A percentile compares a stretch with the other conserved stretches of the same genome.
These are phyloP conservation scores for Candida broadrunensis DNA, from an alignment of 805 yeast species.

Conservation along the genomic window DNA sequence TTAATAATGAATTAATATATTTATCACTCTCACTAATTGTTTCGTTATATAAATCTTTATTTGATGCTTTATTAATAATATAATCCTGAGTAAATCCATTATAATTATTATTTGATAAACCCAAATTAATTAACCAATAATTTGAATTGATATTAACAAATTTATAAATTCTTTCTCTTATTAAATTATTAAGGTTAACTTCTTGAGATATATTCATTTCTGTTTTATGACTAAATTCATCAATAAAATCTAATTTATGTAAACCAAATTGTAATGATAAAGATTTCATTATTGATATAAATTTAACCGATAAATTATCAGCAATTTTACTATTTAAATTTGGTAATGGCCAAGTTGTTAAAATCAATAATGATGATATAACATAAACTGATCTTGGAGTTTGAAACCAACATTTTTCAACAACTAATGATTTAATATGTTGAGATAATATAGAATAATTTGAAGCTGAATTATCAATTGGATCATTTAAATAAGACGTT, in stretches of 20 bases:
- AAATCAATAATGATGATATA: slow-evolving; percentile 34
- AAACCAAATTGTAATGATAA: slow-evolving; percentile 41
- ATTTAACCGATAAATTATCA: slow-evolving; percentile 34
- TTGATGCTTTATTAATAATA: slow-evolving; percentile 31
- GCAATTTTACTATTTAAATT: slow-evolving; percentile 17
- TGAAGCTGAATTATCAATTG: slow-evolving; percentile 1
- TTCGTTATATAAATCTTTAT: slow-evolving; percentile 14
- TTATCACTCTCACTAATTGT: slow-evolving; percentile 10
- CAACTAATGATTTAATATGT: slow-evolving; percentile 37
- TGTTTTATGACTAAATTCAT: slow-evolving; percentile 39
- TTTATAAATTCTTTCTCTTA: slow-evolving; percentile 41
- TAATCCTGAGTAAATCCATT: slow-evolving; percentile 35
- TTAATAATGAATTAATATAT: slow-evolving; percentile 23
- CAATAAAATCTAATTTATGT: slow-evolving; percentile 38
- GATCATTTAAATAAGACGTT: slow-evolving; percentile 28
- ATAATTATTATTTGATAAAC: slow-evolving; percentile 29
- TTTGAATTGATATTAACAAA: slow-evolving; percentile 40
- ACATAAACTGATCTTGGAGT: slow-evolving; percentile 44
- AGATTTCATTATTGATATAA: slow-evolving; percentile 35
- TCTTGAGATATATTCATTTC: slow-evolving; percentile 20
- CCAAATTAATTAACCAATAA: slow-evolving; percentile 41
- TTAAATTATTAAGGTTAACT: slow-evolving; percentile 28
- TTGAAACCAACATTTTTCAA: slow-evolving; percentile 39
- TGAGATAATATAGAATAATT: slow-evolving; percentile 21
- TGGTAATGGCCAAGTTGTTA: slow-evolving; percentile 46